A percentile compares a stretch with the other conserved stretches of the same genome.
These are phyloP conservation scores for Rhizopogon rudus DNA, from an alignment of 768 basidiomycete species.

Conservation along the genomic window DNA sequence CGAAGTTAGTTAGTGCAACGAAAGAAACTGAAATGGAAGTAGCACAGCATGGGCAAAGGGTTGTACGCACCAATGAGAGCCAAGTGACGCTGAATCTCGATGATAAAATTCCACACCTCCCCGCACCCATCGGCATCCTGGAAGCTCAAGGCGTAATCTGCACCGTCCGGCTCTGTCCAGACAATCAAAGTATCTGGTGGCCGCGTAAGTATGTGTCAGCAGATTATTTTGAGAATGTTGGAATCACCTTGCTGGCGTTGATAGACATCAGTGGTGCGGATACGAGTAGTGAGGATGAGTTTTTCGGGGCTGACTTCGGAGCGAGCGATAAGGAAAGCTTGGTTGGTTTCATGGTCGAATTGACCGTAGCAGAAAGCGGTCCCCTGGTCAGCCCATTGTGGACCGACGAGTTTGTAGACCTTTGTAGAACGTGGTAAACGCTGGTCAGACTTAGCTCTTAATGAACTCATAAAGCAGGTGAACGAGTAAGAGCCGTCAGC, in stretches of 20 bases:
- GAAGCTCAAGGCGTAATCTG: conserved; percentile 95
- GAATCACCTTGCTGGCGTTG: conserved; percentile 78
- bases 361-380: conserved; percentile 96
- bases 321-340: conserved; percentile 80
- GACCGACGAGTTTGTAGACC: conserved; percentile 92
- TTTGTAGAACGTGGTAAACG: conserved; percentile 32
- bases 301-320: conserved; percentile 69
- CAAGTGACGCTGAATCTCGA: conserved; percentile 86
- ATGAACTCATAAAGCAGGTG: conserved; percentile 27
- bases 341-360: conserved; percentile 69
- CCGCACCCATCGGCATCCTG: conserved; percentile 93
- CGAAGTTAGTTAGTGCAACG: conserved; percentile 11
- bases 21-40: conserved; percentile 5
- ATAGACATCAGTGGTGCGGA: conserved; percentile 80
- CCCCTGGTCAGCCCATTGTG: conserved; percentile 93
- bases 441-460: conserved; percentile 25
- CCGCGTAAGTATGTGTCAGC: conserved; percentile 9
- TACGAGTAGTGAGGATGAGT: conserved; percentile 74
- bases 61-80: conserved; percentile 50
- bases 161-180: conserved; percentile 94
- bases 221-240: conserved; percentile 1
- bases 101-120: conserved; percentile 97
- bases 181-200: conserved; percentile 90
- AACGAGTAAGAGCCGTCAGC: conserved; percentile 11
- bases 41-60: conserved; percentile 15